Conservation (phyloP, 2,329 filamentous ascomycete genomes). For the Cryphonectria parasitica region DNA sequence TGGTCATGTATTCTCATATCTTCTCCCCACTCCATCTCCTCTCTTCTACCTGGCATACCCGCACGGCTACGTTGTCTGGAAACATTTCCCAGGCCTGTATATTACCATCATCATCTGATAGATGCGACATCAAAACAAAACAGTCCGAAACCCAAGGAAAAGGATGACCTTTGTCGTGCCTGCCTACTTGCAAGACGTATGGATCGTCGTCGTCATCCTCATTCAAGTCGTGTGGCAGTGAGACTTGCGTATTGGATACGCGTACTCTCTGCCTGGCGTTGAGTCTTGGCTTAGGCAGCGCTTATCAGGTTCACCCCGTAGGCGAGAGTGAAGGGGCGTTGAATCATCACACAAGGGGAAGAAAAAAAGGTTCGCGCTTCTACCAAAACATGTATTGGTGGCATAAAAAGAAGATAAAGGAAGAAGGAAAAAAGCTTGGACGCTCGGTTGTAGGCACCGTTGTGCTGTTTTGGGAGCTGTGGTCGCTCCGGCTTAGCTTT, state of each 20-base stretch:
- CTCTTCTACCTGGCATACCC: slow-evolving; percentile 35
- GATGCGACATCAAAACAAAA: slow-evolving; percentile 14
- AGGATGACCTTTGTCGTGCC: no score
- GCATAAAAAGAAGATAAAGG: no score
- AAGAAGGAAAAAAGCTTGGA: background rate
- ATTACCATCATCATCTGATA: slow-evolving; percentile 32
- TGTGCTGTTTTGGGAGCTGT: background rate
- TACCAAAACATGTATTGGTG: background rate
- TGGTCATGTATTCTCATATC: slow-evolving; percentile 45
- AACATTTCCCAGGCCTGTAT: slow-evolving; percentile 33
- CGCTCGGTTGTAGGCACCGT: background rate
- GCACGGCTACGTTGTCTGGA: slow-evolving; percentile 23
- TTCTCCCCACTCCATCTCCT: slow-evolving; percentile 39
- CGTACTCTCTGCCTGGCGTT: background rate
- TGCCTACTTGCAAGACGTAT: background rate
- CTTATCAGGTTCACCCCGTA: background rate
- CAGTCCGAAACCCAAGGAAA: slow-evolving; percentile 1
- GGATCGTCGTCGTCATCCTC: background rate
- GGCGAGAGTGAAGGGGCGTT: background rate
- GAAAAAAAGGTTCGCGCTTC: background rate
- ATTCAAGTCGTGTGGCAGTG: background rate
- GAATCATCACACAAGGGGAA: no score
- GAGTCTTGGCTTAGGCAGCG: slow-evolving; percentile 15
- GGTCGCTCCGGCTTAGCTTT: background rate
- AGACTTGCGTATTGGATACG: background rate